Conservation (phyloP, 2,329 filamentous ascomycete genomes). For the Pseudogymnoascus sp. region DNA sequence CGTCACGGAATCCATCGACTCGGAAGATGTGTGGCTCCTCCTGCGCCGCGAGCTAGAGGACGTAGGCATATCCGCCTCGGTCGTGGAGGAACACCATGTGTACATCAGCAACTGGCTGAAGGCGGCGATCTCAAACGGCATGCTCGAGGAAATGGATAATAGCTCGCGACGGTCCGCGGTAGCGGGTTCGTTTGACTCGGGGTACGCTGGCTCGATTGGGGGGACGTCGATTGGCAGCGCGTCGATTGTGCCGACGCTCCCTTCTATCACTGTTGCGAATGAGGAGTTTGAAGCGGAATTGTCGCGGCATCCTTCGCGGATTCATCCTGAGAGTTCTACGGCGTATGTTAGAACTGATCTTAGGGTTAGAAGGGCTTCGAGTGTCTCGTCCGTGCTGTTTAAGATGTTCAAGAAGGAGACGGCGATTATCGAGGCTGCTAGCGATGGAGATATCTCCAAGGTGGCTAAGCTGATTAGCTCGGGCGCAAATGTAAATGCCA, state of each 20-base stretch:
- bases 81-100: constrained; percentile 19
- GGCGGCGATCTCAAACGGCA: constrained; percentile 20
- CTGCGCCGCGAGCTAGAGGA: constrained; percentile 24
- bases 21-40: constrained; percentile 21
- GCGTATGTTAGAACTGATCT: constrained; percentile 13
- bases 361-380: constrained; percentile 15
- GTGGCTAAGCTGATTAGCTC: constrained; percentile 23
- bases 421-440: constrained; percentile 26
- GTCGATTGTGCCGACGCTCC: constrained; percentile 14
- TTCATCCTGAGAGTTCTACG: constrained; percentile 10
- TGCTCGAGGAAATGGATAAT: constrained; percentile 21
- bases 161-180: background rate
- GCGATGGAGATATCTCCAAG: constrained; percentile 23
- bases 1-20: constrained; percentile 20
- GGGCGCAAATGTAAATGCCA: constrained; percentile 25
- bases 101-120: constrained; percentile 25
- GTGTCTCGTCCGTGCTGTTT: constrained; percentile 17
- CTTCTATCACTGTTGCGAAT: constrained; percentile 20
- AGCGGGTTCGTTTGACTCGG: constrained; percentile 17
- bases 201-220: constrained; percentile 13
- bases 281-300: constrained; percentile 24
- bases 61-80: constrained; percentile 22
- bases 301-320: constrained; percentile 16
- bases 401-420: constrained; percentile 25
- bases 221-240: background rate